Conservation (phyloP, 352 stramenopile species). For the Phytopythium vexans region DNA sequence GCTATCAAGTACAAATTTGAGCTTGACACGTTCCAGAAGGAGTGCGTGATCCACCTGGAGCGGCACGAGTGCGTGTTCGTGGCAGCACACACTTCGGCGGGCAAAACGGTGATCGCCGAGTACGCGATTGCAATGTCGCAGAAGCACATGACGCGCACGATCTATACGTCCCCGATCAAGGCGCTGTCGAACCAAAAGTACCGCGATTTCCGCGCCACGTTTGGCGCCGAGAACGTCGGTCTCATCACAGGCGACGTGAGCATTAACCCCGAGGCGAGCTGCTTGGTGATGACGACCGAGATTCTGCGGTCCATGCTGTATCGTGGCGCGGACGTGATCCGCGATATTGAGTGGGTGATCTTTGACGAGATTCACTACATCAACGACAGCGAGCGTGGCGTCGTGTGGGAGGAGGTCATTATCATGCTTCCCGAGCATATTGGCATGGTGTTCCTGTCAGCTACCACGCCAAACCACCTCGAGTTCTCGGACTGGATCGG, state of each 20-base stretch:
- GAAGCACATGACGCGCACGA: slow-evolving; percentile 88
- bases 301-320: slow-evolving; percentile 97
- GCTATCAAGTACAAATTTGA: slow-evolving; percentile 81
- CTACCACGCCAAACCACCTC: slow-evolving; percentile 98
- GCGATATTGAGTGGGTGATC: slow-evolving; percentile 98
- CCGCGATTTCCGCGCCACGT: slow-evolving; percentile 94
- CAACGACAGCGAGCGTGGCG: slow-evolving; percentile 96
- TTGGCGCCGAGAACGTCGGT: slow-evolving; percentile 93
- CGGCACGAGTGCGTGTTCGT: slow-evolving; percentile 95
- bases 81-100: slow-evolving; percentile 95
- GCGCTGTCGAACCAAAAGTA: slow-evolving; percentile 99
- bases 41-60: slow-evolving; percentile 94
- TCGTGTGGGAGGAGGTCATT: slow-evolving; percentile 98
- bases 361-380: slow-evolving; percentile 99
- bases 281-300: slow-evolving; percentile 98
- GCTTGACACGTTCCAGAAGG: slow-evolving; percentile 97
- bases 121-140: slow-evolving; percentile 96
- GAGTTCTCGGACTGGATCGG: slow-evolving; percentile 99
- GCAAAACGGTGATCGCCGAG: slow-evolving; percentile 98
- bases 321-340: slow-evolving; percentile 94
- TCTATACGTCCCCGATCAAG: slow-evolving; percentile 99
- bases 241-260: slow-evolving; percentile 97
- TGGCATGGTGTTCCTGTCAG: slow-evolving; percentile 97
- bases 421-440: slow-evolving; percentile 98
- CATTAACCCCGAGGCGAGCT: slow-evolving; percentile 95